phyloP scores from a whole-genome alignment of 2,329 filamentous ascomycete species.

The Xylaria sp. region DNA sequence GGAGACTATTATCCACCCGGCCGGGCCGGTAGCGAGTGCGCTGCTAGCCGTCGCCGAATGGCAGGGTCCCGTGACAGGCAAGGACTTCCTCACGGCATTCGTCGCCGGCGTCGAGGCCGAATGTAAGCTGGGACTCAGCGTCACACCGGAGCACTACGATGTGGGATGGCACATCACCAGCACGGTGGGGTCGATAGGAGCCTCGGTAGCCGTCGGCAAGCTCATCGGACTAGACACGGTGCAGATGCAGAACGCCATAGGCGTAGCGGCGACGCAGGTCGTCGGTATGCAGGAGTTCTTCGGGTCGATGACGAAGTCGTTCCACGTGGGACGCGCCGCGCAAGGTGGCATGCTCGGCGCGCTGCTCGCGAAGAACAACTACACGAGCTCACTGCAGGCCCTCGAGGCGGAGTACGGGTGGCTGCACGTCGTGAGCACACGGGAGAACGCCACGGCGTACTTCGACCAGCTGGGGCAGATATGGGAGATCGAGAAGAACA shows the following conservation, averaged over 20 bases:
- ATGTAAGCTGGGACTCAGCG: constrained; percentile 57
- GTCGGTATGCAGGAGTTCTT: constrained; percentile 61
- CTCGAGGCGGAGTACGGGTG: constrained; percentile 60
- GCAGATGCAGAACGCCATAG: constrained; percentile 56
- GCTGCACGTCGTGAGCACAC: constrained; percentile 55
- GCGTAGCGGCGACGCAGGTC: constrained; percentile 59
- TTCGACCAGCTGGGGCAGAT: constrained; percentile 43
- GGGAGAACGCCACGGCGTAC: constrained; percentile 46
- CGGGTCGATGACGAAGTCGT: constrained; percentile 60
- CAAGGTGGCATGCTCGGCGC: constrained; percentile 54
- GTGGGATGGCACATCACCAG: constrained; percentile 62
- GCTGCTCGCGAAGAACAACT: constrained; percentile 51
- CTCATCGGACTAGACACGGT: constrained; percentile 48
- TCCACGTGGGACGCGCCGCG: constrained; percentile 59
- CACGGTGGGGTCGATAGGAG: constrained; percentile 57
- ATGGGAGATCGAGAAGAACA: constrained; percentile 60
- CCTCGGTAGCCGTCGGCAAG: constrained; percentile 57
- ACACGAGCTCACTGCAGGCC: constrained; percentile 52
- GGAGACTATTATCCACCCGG: constrained; percentile 61
- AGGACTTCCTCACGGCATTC: constrained; percentile 57
- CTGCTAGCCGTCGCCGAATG: constrained; percentile 54
- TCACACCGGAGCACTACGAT: constrained; percentile 61
- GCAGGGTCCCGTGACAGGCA: constrained; percentile 47
- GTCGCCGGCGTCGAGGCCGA: constrained; percentile 58
- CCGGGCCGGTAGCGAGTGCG: constrained; percentile 56